Evolutionary conservation across 2,329 filamentous ascomycete species (phyloP).

Genomic region (Ceratocystis smalleyi): DNA sequence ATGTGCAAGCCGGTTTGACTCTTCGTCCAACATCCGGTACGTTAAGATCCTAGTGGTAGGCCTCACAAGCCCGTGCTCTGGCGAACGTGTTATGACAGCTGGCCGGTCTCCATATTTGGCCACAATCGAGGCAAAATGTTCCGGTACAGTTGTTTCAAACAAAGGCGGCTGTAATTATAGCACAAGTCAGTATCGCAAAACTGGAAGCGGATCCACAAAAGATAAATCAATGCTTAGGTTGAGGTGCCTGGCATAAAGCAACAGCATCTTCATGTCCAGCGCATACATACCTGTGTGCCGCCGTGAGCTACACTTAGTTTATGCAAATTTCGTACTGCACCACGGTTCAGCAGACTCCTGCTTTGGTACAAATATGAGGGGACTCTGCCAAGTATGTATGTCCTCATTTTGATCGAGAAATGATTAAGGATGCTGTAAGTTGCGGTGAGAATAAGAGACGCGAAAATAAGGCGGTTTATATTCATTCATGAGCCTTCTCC

Average conservation of each 20-base stretch:
- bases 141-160: constrained; percentile 50
- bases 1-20: constrained; percentile 60
- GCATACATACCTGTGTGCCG: constrained; percentile 5
- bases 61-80: constrained; percentile 18
- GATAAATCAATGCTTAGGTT: too few species aligned
- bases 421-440: background rate
- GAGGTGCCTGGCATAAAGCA: background rate
- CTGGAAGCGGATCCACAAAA: background rate
- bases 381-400: background rate
- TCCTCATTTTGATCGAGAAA: background rate
- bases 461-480: background rate
- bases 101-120: constrained; percentile 46
- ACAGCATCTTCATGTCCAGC: background rate
- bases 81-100: constrained; percentile 39
- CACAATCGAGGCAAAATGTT: constrained; percentile 55
- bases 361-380: too few species aligned
- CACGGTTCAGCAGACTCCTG: background rate
- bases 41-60: constrained; percentile 50
- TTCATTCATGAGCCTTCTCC: background rate
- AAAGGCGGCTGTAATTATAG: constrained; percentile 41
- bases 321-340: background rate
- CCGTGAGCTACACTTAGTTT: constrained; percentile 11
- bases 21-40: constrained; percentile 57
- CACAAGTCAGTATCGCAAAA: background rate
- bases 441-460: background rate